phyloP scores from a whole-genome alignment of 352 stramenopile genomes.

The Phytopythium aichiense region DNA sequence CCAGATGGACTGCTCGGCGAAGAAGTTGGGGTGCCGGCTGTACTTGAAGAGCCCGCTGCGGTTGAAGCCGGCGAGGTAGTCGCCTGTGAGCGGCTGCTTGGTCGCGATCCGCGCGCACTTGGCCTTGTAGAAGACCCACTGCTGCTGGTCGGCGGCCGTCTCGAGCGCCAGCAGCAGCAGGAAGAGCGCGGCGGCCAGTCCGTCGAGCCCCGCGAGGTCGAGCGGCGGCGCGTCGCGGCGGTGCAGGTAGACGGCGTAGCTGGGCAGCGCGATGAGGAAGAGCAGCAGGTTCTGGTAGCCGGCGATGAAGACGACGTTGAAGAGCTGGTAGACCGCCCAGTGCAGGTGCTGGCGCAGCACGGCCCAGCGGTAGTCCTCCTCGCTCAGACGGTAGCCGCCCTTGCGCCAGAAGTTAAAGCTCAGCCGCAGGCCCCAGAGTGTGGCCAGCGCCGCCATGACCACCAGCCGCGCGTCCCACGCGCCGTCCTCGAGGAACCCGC shows the following conservation, averaged over 20 bases:
- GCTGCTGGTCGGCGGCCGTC: constrained; percentile 89
- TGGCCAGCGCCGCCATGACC: constrained; percentile 80
- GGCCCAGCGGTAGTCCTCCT: constrained; percentile 93
- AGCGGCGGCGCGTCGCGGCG: constrained; percentile 53
- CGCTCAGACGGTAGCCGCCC: constrained; percentile 86
- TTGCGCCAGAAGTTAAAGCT: constrained; percentile 92
- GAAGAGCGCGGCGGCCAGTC: constrained; percentile 57
- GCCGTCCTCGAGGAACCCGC: constrained; percentile 52
- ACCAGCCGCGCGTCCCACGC: constrained; percentile 51
- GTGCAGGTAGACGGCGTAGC: constrained; percentile 57
- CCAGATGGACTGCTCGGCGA: constrained; percentile 88
- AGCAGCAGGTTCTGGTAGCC: constrained; percentile 89
- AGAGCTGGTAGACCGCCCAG: constrained; percentile 80
- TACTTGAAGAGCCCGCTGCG: constrained; percentile 88
- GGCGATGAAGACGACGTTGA: constrained; percentile 91
- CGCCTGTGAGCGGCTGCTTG: constrained; percentile 54
- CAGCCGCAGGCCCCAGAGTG: constrained; percentile 84
- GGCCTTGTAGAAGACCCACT: constrained; percentile 87
- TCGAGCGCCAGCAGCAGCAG: constrained; percentile 73
- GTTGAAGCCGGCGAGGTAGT: constrained; percentile 78
- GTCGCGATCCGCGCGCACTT: constrained; percentile 70
- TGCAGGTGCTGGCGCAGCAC: constrained; percentile 78
- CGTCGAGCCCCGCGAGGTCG: constrained; percentile 37
- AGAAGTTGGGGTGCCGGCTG: constrained; percentile 94
- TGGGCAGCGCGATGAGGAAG: constrained; percentile 69